Evolutionary conservation across 1,284 basidiomycete species (phyloP).

Genomic region (Phlebopus sp.): DNA sequence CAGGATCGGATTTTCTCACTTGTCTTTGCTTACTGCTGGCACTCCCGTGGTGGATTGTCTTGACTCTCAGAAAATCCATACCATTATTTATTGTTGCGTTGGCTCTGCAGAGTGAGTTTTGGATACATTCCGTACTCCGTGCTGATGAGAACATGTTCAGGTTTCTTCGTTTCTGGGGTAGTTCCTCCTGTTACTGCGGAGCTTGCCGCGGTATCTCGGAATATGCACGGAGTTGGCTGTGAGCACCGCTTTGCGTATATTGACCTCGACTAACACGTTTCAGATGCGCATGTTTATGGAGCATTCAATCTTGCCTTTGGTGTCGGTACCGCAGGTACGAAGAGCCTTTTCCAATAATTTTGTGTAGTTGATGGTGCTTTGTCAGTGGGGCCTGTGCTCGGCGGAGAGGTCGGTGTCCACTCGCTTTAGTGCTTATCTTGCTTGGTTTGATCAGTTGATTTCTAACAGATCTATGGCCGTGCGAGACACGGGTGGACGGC

Average conservation of each 20-base stretch:
- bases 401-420: conserved; percentile 53
- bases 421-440: background rate
- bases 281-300: conserved; percentile 62
- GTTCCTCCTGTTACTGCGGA: conserved; percentile 64
- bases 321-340: conserved; percentile 52
- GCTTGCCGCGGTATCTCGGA: conserved; percentile 54
- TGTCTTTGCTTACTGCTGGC: conserved; percentile 48
- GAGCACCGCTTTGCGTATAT: conserved; percentile 25
- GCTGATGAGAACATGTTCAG: conserved; percentile 34
- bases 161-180: conserved; percentile 55
- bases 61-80: conserved; percentile 52
- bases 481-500: conserved; percentile 53
- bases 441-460: conserved; percentile 6
- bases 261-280: conserved; percentile 10
- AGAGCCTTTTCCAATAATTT: conserved; percentile 2
- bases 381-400: conserved; percentile 64
- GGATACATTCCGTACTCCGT: background rate
- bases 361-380: conserved; percentile 6
- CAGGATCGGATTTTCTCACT: conserved; percentile 61
- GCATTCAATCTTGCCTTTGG: conserved; percentile 70
- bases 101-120: conserved; percentile 51
- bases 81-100: conserved; percentile 61
- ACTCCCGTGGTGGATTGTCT: conserved; percentile 65
- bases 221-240: conserved; percentile 65
- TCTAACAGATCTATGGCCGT: conserved; percentile 54